These are phyloP conservation scores for Warburgia ugandensis DNA, from an alignment of 164 flowering plant species.

Conservation along the genomic window DNA sequence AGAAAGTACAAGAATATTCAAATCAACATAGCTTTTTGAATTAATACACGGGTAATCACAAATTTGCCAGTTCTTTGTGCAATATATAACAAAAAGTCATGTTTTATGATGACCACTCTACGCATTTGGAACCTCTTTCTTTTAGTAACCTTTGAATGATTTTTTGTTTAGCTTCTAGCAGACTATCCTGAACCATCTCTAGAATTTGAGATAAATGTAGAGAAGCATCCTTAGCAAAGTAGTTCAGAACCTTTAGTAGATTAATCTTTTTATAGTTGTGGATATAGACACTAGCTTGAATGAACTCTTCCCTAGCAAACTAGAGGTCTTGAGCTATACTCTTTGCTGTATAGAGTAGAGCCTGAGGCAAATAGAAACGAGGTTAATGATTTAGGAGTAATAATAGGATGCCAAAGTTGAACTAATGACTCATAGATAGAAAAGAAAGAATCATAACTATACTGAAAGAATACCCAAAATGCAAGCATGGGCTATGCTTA, in stretches of 20 bases:
- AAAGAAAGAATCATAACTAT: not conserved
- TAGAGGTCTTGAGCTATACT: constrained; percentile 39
- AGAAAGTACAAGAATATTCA: not conserved
- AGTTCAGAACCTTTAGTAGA: constrained; percentile 39
- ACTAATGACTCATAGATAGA: no score
- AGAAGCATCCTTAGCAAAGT: constrained; percentile 50
- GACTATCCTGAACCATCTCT: constrained; percentile 29
- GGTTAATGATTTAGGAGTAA: no score
- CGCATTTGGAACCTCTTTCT: constrained; percentile 28
- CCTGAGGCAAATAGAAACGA: no score
- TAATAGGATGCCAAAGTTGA: no score
- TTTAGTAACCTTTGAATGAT: constrained; percentile 24
- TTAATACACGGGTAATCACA: not conserved
- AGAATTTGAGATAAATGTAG: constrained; percentile 26
- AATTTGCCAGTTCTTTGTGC: constrained; percentile 31
- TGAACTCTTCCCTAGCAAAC: constrained; percentile 44
- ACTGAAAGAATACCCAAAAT: not conserved
- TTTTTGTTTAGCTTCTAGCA: constrained; percentile 33
- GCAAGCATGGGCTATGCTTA: constrained; percentile 8
- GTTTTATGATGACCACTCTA: constrained; percentile 42
- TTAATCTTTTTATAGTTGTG: constrained; percentile 39
- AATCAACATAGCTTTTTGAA: not conserved
- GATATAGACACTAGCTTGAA: constrained; percentile 28
- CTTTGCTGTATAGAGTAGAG: constrained; percentile 44
- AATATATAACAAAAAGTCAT: constrained; percentile 48